Evolutionary conservation across 192 early-diverging fungal genomes (phyloP).

Genomic region (Lobosporangium transversale): DNA sequence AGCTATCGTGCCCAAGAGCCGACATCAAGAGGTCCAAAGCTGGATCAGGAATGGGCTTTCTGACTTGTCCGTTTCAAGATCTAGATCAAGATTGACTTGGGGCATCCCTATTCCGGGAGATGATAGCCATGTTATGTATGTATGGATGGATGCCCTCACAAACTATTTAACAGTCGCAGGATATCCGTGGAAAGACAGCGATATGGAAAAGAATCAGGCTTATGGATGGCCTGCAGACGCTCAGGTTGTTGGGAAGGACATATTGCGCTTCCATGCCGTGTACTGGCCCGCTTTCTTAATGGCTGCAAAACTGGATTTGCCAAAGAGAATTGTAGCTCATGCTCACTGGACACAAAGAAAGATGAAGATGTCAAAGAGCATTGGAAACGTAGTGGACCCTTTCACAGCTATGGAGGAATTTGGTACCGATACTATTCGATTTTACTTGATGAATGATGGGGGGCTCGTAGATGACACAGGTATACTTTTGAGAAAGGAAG

Average conservation of each 20-base stretch:
- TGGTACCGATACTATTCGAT: constrained; percentile 90
- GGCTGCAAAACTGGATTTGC: constrained; percentile 83
- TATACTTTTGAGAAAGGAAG: constrained; percentile 16
- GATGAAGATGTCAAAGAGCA: constrained; percentile 96
- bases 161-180: constrained; percentile 92
- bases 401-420: constrained; percentile 71
- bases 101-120: constrained; percentile 93
- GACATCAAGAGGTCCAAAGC: constrained; percentile 71
- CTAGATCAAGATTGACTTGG: constrained; percentile 82
- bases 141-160: constrained; percentile 96
- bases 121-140: constrained; percentile 89
- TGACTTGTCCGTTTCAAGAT: constrained; percentile 90
- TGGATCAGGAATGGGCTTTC: constrained; percentile 67
- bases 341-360: constrained; percentile 93
- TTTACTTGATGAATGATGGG: constrained; percentile 91
- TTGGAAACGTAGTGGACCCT: constrained; percentile 93
- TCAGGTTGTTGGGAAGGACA: constrained; percentile 96
- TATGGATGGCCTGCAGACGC: constrained; percentile 74
- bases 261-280: constrained; percentile 95
- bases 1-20: constrained; percentile 74
- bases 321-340: constrained; percentile 86
- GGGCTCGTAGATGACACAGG: constrained; percentile 86
- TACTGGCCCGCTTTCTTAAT: constrained; percentile 98
- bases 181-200: constrained; percentile 75
- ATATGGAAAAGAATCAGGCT: constrained; percentile 12